Percentiles rank a stretch among this genome's conserved stretches.
phyloP scores from a whole-genome alignment of 768 basidiomycete species.

The Cyclocybe cylindracea region DNA sequence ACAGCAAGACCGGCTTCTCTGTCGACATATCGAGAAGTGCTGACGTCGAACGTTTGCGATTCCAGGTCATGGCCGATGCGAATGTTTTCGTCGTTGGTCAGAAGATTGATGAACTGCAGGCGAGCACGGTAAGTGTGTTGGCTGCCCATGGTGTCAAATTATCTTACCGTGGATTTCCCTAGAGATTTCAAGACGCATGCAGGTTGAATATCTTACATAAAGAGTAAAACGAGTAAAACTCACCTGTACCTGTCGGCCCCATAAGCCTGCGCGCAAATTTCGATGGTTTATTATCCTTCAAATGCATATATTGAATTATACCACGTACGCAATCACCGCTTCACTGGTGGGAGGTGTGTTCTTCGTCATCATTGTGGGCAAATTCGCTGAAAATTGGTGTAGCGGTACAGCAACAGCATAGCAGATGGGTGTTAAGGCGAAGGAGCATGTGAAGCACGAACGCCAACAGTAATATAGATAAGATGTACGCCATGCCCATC shows the following conservation, averaged over 20 bases:
- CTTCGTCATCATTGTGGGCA: too few relatives aligned
- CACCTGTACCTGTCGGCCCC: slow-evolving; percentile 2
- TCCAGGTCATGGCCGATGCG: slow-evolving; percentile 36
- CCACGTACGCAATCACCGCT: background rate
- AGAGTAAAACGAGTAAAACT: background rate
- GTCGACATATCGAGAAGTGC: slow-evolving; percentile 1
- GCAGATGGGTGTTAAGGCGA: too few relatives aligned
- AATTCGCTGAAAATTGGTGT: too few relatives aligned
- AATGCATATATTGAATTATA: background rate
- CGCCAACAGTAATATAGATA: too few relatives aligned
- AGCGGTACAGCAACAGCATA: too few relatives aligned
- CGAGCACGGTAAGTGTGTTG: too few relatives aligned
- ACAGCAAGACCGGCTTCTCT: slow-evolving; percentile 14
- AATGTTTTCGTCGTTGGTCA: slow-evolving; percentile 34
- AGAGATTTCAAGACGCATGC: background rate
- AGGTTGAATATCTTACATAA: background rate
- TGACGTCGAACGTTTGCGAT: slow-evolving; percentile 38
- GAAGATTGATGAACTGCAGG: slow-evolving; percentile 40
- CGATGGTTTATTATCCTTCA: background rate
- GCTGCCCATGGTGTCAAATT: background rate
- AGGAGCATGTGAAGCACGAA: too few relatives aligned
- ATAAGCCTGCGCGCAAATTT: background rate
- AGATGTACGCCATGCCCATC: too few relatives aligned
- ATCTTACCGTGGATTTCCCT: slow-evolving; percentile 3
- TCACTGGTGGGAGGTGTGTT: too few relatives aligned